Base-by-base conservation (phyloP, 257 asterid species). In the Solanum bulbocastanum region DNA sequence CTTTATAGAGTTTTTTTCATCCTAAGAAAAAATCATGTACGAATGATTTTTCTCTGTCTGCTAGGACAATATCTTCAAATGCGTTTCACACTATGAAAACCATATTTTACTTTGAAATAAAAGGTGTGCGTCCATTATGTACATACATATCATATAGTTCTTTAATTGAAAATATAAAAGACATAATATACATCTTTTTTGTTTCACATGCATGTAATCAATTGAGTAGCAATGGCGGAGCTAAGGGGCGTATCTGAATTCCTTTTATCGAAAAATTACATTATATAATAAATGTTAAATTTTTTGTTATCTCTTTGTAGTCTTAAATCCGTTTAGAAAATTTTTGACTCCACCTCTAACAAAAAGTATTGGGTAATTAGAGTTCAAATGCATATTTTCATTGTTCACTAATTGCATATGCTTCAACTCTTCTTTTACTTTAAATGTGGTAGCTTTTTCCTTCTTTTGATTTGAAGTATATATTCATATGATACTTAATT, bases 321-420 rank as follows among this genome's bases (percentile, higher is more conserved):
- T 71, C 5, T 71, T 9, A 16, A 56, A 56, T 56, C n/a, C 1
- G 0, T 18, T 56, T 18, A 18, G 10, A 18, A 18, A 1, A 3
- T 11, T 4, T 25, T 18, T 13, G 3, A 16, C 36, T 71, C 42
- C 13, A 11, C 7, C 42, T 0, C 3, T 4, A 0, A 71, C 7
- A 69, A 30, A 44, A 69, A 30, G 32, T 13, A 65, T 65, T 30
- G 74, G 1, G 74, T 27, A 68, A 27, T 30, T 68, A 12, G 20
- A 68, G 37, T 49, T 27, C 37, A 68, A 68, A 68, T 13, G 36
- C 36, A 5, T 27, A 68, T 27, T 14, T 79, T 79, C n/a, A 25
- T 42, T 78, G 25, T 79, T 79, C 65, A 79, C 39, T 79, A 79
- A 79, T 44, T 25, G 66, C 39, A 79, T 44, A 44, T 78, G 58